Conservation (phyloP, 1,139 yeast species). For the Pichia cactophila region DNA sequence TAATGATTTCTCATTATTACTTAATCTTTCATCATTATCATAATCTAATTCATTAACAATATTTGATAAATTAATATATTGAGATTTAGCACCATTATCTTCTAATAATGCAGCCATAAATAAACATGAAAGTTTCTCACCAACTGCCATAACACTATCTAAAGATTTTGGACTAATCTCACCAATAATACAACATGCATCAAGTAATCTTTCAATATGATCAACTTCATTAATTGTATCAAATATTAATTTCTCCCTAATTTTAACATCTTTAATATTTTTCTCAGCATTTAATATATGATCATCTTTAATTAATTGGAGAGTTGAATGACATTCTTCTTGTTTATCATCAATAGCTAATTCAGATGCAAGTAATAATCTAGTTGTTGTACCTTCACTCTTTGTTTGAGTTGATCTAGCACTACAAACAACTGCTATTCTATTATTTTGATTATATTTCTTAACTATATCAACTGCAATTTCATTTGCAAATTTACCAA, state of each 20-base stretch:
- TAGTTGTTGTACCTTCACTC: conserved; percentile 89
- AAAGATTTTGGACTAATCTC: conserved; percentile 84
- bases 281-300: conserved; percentile 68
- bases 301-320: conserved; percentile 64
- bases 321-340: conserved; percentile 42
- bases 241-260: conserved; percentile 42
- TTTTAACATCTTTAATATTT: conserved; percentile 38
- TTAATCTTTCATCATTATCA: conserved; percentile 30
- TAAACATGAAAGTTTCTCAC: conserved; percentile 85
- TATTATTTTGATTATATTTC: conserved; percentile 47
- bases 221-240: conserved; percentile 61
- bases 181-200: conserved; percentile 86
- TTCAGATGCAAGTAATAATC: conserved; percentile 75
- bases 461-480: conserved; percentile 81
- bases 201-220: conserved; percentile 58
- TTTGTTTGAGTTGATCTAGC: conserved; percentile 90
- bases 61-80: conserved; percentile 70
- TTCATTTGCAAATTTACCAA: conserved; percentile 83
- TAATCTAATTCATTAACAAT: conserved; percentile 34
- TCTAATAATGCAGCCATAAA: conserved; percentile 81
- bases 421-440: conserved; percentile 94
- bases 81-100: conserved; percentile 70
- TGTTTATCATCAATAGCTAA: conserved; percentile 48
- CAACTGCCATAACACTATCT: conserved; percentile 86
- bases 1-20: conserved; percentile 27